phyloP scores from a whole-genome alignment of 2,329 filamentous ascomycete genomes.

The Dactylellina parvicollis region DNA sequence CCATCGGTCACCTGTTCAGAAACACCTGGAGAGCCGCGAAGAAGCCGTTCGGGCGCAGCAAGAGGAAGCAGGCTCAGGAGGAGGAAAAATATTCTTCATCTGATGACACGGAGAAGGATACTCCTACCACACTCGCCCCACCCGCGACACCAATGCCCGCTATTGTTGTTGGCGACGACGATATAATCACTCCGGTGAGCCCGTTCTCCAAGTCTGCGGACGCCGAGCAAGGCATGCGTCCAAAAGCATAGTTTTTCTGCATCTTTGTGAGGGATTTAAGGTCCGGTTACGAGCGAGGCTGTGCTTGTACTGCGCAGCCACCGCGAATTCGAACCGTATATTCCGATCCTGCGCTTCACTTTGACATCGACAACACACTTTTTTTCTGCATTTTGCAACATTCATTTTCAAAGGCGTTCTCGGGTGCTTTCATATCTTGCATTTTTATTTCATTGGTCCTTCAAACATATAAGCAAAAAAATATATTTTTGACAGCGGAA shows the following conservation, averaged over 20 bases:
- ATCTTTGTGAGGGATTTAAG: background rate
- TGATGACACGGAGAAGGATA: conserved; percentile 28
- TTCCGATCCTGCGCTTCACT: background rate
- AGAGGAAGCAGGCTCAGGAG: conserved; percentile 29
- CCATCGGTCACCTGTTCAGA: conserved; percentile 43
- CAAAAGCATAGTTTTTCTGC: conserved; percentile 12
- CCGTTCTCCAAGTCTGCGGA: conserved; percentile 45
- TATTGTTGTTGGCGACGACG: conserved; percentile 50
- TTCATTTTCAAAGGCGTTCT: background rate
- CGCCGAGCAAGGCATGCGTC: conserved; percentile 31
- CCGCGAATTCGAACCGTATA: too few species aligned
- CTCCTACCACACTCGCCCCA: conserved; percentile 5
- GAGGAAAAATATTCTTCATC: conserved; percentile 18
- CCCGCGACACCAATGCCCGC: conserved; percentile 28
- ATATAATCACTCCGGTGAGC: conserved; percentile 41
- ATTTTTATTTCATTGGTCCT: background rate
- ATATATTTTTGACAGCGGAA: background rate
- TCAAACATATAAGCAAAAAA: too few species aligned
- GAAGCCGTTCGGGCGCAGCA: conserved; percentile 48
- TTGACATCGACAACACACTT: conserved; percentile 23
- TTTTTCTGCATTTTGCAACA: conserved; percentile 11
- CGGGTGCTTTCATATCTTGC: background rate
- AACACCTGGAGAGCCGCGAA: conserved; percentile 51
- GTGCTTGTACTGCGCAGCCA: conserved; percentile 11
- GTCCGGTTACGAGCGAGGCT: conserved; percentile 16